Conservation (phyloP, 495 filamentous ascomycete genomes). For the Annulohypoxylon stygium region DNA sequence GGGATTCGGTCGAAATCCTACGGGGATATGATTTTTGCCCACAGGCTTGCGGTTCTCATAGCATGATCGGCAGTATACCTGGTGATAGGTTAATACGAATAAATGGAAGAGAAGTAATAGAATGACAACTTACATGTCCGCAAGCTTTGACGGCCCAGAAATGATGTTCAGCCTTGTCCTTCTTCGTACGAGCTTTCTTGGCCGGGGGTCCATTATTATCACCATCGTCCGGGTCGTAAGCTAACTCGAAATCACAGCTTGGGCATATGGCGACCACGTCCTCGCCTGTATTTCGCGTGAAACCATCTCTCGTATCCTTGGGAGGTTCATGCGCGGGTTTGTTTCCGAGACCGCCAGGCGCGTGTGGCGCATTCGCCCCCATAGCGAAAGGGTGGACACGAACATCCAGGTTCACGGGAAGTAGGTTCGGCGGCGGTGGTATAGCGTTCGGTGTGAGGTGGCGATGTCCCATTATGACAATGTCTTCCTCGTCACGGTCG, state of each 20-base stretch:
- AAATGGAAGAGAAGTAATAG: background rate
- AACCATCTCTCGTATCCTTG: conserved; percentile 53
- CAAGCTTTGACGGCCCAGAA: conserved; percentile 66
- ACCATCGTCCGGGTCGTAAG: conserved; percentile 57
- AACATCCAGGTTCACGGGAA: conserved; percentile 43
- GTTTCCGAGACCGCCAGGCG: conserved; percentile 19
- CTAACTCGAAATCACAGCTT: conserved; percentile 61
- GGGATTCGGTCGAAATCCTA: conserved; percentile 42
- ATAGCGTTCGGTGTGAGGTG: conserved; percentile 8
- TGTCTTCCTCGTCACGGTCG: conserved; percentile 53
- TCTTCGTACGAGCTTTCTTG: conserved; percentile 57
- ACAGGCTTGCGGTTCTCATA: conserved; percentile 55
- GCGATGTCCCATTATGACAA: conserved; percentile 54
- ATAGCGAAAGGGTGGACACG: conserved; percentile 30
- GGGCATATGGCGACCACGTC: conserved; percentile 60
- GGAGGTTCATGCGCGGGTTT: conserved; percentile 56
- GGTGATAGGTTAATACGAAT: conserved; percentile 16
- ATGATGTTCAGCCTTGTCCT: conserved; percentile 61
- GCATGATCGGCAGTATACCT: conserved; percentile 64
- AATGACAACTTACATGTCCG: conserved; percentile 58
- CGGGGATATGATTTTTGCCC: conserved; percentile 32
- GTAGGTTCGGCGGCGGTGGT: background rate
- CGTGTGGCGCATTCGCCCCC: background rate
- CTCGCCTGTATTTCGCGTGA: conserved; percentile 57
- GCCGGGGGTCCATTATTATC: conserved; percentile 42